Base-by-base conservation (phyloP, 2,329 filamentous ascomycete species). In the Biscogniauxia mediterranea region DNA sequence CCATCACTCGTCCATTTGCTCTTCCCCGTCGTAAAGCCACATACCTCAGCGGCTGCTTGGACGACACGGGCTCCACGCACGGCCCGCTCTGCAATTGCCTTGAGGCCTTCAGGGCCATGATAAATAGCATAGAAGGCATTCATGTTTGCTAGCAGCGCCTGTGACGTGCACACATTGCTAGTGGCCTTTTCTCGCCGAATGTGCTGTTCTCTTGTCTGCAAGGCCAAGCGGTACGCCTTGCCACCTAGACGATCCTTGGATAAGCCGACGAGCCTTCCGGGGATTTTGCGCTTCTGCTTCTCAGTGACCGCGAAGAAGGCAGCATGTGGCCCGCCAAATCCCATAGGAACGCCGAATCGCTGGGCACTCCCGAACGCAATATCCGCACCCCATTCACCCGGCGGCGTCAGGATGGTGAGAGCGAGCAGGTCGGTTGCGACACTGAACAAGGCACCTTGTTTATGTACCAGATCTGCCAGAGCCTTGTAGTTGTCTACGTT, bases 101-200 rank as follows among this genome's bases (percentile, higher is more conserved):
- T 92, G 56, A 98, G 79, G 19, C 93, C 93, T 58, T 87, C 77
- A 0, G 94, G 94, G 3, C 94, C 94, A 74, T 98, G 94, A 76
- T 97, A 98, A 58, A 97, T 83, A 57, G 93, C 93, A 73, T 97
- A 98, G 80, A 97, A 89, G 58, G 93, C 92, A 68, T 88, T 94
- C 92, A 97, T 97, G 76, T 98, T 98, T 46, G 94, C 94, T 56
- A 97, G 82, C 25, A 98, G 80, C 8, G 94, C 94, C 78, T 98
- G 94, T 1, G 94, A 93, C 1, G 94, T 98, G 80, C 94, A 98
- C 62, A 97, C 93, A 73, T 98, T 98, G 81, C 93, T 97, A 1
- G 94, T 98, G 1, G 94, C 94, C 83, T 97, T 97, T 76, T 98
- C 94, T 71, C 94, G 86, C 66, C 94, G 86, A 74, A 98, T 97